Conservation (phyloP, 768 basidiomycete genomes). For the Tulasnella sp. region DNA sequence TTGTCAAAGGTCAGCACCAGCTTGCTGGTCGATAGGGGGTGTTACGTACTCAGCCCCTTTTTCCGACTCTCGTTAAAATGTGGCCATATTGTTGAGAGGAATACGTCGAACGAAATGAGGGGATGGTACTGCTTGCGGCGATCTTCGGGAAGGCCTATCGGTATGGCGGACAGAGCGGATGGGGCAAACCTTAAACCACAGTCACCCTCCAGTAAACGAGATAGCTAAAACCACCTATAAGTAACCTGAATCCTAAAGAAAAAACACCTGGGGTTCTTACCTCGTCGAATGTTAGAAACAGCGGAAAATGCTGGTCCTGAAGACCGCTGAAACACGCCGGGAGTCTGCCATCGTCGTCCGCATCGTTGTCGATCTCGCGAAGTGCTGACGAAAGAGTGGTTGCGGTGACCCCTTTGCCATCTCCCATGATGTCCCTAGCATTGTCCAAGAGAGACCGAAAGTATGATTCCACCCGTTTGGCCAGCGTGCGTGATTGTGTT, state of each 20-base stretch:
- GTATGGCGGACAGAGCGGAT: not conserved
- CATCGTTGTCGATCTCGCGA: not conserved
- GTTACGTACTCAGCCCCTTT: constrained; percentile 35
- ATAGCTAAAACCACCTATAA: constrained; percentile 30
- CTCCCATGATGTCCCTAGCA: not conserved
- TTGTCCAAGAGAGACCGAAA: not conserved
- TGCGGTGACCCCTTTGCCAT: too few relatives aligned
- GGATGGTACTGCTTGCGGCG: too few relatives aligned
- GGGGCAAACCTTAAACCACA: not conserved
- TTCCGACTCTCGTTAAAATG: constrained; percentile 38
- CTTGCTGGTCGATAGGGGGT: not conserved
- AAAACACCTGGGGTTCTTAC: not conserved
- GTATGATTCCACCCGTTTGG: constrained; percentile 13
- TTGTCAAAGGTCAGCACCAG: not conserved
- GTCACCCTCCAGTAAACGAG: constrained; percentile 38
- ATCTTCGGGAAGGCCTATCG: not conserved
- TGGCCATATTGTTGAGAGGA: constrained; percentile 44
- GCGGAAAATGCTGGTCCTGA: constrained; percentile 13
- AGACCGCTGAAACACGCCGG: constrained; percentile 3
- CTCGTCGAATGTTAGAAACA: constrained; percentile 16
- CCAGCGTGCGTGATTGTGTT: constrained; percentile 16
- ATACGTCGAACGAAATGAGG: constrained; percentile 34
- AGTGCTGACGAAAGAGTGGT: too few relatives aligned
- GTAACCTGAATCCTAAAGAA: not conserved
- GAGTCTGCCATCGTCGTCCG: not conserved